A percentile compares a stretch with the other conserved stretches of the same genome.
Evolutionary conservation across 768 basidiomycete genomes (phyloP).

Genomic region (Lactarius deliciosus): DNA sequence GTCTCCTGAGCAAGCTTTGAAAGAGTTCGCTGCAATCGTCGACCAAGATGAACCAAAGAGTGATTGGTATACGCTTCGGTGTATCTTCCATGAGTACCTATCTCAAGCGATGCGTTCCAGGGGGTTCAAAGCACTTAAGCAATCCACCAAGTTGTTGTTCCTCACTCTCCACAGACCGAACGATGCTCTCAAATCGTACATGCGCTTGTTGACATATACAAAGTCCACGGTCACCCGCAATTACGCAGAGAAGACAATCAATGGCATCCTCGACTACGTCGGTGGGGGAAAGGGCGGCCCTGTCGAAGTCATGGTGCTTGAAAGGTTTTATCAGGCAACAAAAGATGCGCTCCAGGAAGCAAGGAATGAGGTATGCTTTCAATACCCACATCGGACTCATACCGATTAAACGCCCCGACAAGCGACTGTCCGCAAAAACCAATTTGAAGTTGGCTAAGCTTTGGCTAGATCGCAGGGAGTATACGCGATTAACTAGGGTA

Average conservation of each 20-base stretch:
- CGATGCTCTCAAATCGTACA: conserved; percentile 86
- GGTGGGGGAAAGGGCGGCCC: conserved; percentile 81
- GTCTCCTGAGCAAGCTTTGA: conserved; percentile 85
- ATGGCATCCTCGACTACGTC: conserved; percentile 96
- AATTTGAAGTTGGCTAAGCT: conserved; percentile 96
- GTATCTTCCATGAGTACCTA: neutral
- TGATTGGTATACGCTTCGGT: conserved; percentile 68
- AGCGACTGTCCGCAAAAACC: conserved; percentile 94
- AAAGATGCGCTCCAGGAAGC: conserved; percentile 88
- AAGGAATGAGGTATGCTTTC: conserved; percentile 78
- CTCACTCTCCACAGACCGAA: conserved; percentile 72
- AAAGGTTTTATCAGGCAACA: conserved; percentile 94
- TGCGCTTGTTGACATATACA: conserved; percentile 84
- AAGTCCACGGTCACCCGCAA: conserved; percentile 94
- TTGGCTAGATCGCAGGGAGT: conserved; percentile 96
- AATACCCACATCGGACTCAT: neutral
- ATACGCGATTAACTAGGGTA: conserved; percentile 77
- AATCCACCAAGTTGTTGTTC: conserved; percentile 93
- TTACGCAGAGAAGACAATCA: conserved; percentile 98
- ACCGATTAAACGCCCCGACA: neutral
- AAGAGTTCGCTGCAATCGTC: conserved; percentile 86
- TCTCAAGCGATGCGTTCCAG: conserved; percentile 42
- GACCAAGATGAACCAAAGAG: conserved; percentile 90
- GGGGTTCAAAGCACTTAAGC: conserved; percentile 99
- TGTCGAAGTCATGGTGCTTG: conserved; percentile 82